phyloP scores from a whole-genome alignment of 208 protist species.

The Leishmania mexicana region DNA sequence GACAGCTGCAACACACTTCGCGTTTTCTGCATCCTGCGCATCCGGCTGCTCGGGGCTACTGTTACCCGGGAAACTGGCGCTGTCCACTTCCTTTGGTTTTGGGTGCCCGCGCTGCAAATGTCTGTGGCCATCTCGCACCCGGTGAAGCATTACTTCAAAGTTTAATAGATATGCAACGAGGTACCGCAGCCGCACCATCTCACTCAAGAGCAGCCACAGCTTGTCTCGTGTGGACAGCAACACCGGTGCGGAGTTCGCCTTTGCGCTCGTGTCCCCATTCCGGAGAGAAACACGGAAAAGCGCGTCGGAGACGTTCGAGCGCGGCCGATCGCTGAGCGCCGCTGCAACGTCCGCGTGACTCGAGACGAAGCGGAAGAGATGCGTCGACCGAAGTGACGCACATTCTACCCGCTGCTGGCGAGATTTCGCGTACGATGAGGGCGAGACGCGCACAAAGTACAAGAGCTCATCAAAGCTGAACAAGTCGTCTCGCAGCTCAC shows the following conservation, averaged over 20 bases:
- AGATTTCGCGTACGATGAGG: neutral
- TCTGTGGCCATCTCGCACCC: neutral
- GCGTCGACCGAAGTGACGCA: neutral
- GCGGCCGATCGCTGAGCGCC: neutral
- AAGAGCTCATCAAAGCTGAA: constrained; percentile 7
- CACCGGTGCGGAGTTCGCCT: neutral
- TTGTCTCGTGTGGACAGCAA: constrained; percentile 8
- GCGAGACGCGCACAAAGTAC: neutral
- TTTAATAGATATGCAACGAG: constrained; percentile 32
- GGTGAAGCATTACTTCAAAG: constrained; percentile 20
- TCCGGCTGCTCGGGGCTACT: neutral
- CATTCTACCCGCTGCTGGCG: neutral
- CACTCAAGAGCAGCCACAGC: constrained; percentile 30
- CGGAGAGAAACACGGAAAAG: neutral
- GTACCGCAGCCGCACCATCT: constrained; percentile 35
- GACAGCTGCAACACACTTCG: constrained; percentile 3
- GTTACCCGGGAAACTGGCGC: neutral
- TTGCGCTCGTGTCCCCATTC: neutral
- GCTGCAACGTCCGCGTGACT: neutral
- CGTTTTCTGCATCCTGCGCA: constrained; percentile 1
- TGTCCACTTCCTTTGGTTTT: neutral
- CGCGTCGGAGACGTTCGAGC: neutral
- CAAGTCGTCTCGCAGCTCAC: neutral
- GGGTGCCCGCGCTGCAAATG: neutral
- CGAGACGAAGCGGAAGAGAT: constrained; percentile 8